These are phyloP conservation scores for Gigaspora rosea DNA, from an alignment of 192 early-diverging fungal species.

Conservation along the genomic window DNA sequence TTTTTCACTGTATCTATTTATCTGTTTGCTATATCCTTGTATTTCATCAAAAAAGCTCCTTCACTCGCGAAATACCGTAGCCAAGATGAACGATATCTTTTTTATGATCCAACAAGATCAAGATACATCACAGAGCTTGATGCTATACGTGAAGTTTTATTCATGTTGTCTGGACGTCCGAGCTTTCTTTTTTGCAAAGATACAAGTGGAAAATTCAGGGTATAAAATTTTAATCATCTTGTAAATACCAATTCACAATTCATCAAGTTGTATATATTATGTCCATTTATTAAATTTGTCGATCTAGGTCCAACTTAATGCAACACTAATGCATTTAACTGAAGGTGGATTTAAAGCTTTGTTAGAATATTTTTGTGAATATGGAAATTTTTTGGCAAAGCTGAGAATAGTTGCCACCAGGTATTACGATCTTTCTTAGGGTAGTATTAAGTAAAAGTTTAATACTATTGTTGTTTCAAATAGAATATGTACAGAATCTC, in stretches of 20 bases:
- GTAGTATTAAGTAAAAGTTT: not conserved
- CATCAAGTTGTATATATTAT: not conserved
- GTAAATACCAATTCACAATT: not conserved
- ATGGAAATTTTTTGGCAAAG: slow-evolving; percentile 33
- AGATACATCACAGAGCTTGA: slow-evolving; percentile 39
- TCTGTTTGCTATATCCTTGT: not conserved
- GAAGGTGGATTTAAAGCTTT: slow-evolving; percentile 32
- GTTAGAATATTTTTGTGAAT: slow-evolving; percentile 35
- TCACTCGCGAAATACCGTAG: slow-evolving; percentile 16
- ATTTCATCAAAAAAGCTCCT: slow-evolving; percentile 7
- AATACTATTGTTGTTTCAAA: not conserved
- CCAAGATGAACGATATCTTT: slow-evolving; percentile 25
- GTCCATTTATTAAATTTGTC: not conserved
- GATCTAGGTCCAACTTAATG: slow-evolving; percentile 32
- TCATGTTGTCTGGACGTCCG: slow-evolving; percentile 38
- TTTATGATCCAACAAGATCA: slow-evolving; percentile 6
- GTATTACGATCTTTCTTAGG: not conserved
- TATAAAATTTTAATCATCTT: not conserved
- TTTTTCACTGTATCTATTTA: not conserved
- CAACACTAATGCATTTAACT: slow-evolving; percentile 34
- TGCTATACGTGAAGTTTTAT: slow-evolving; percentile 42
- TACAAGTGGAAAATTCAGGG: slow-evolving; percentile 24
- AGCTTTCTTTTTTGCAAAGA: slow-evolving; percentile 34
- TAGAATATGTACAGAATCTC: slow-evolving; percentile 21
- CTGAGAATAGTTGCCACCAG: slow-evolving; percentile 19